These are phyloP conservation scores for Candida manassasensis DNA, from an alignment of 805 yeast genomes.

Conservation along the genomic window DNA sequence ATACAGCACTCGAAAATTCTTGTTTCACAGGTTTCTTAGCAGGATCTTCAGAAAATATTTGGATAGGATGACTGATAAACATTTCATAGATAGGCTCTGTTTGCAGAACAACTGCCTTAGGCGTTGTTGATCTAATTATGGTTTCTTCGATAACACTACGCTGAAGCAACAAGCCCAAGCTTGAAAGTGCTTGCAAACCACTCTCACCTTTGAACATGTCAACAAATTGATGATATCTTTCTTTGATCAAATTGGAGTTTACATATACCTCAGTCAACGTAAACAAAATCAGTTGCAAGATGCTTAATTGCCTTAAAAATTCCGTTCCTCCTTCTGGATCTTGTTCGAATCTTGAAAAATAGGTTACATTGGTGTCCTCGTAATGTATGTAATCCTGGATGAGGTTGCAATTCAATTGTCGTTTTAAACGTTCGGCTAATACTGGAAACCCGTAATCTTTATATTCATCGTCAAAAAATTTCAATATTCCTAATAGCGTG, in stretches of 20 bases:
- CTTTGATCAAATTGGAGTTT: slow-evolving; percentile 46
- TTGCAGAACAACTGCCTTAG: slow-evolving; percentile 41
- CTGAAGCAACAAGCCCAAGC: slow-evolving; percentile 44
- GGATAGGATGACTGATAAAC: slow-evolving; percentile 30
- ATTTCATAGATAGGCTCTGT: slow-evolving; percentile 31
- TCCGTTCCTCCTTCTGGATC: slow-evolving; percentile 24
- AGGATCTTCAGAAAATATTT: slow-evolving; percentile 43
- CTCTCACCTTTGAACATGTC: slow-evolving; percentile 35
- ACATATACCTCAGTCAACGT: slow-evolving; percentile 54
- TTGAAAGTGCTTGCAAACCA: slow-evolving; percentile 38
- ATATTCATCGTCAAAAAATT: slow-evolving; percentile 52
- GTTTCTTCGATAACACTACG: slow-evolving; percentile 57
- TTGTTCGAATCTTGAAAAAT: slow-evolving; percentile 29
- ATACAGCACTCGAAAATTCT: slow-evolving; percentile 51
- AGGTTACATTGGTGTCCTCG: slow-evolving; percentile 27
- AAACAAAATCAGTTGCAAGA: slow-evolving; percentile 42
- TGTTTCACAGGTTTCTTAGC: slow-evolving; percentile 17
- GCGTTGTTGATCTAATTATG: slow-evolving; percentile 43
- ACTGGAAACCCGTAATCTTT: slow-evolving; percentile 43
- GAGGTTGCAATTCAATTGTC: slow-evolving; percentile 23
- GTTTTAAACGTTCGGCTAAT: slow-evolving; percentile 30
- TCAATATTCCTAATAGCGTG: slow-evolving; percentile 50
- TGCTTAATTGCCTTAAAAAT: slow-evolving; percentile 31
- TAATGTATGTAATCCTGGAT: slow-evolving; percentile 28
- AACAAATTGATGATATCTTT: slow-evolving; percentile 38